Evolutionary conservation across 2,329 filamentous ascomycete species (phyloP), one percentile per base, ranked within the genome.

Genomic region (Ascochyta clinopodiicola): DNA sequence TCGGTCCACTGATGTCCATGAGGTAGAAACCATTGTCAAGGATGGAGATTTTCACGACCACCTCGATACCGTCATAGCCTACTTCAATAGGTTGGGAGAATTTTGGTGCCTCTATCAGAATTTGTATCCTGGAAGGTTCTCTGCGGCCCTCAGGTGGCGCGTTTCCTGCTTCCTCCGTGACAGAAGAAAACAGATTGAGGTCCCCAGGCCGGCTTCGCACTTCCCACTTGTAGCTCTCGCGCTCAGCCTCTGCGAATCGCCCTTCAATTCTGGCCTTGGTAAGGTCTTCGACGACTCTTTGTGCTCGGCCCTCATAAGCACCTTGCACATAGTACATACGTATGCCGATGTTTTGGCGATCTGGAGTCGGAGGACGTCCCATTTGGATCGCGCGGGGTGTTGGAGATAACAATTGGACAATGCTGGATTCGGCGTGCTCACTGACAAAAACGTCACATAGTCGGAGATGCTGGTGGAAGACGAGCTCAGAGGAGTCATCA

Each of bases 191-290:
- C 25, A 85, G 73, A 42, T 78, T 81, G 24, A 86, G 72, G 48
- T 79, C 88, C 34, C 81, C 81, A n/a, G 76, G 68, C 6, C 83
- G 81, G 19, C 87, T 89, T 34, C 92, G 86, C 29, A 96, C 83
- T 29, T 90, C 90, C 92, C 92, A 97, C 64, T 84, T 86, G 15
- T 87, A 83, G 55, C 88, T 85, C 73, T 96, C 92, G 55, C 93
- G 86, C 77, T 96, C 91, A n/a, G 80, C 74, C 71, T 96, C 92
- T 0, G 90, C 80, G 68, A 96, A 96, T 10, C 93, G 86, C 6
- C 88, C 89, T 75, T 97, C 94, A 13, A 97, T 86, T 61, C 88
- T 87, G 8, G 93, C 92, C 77, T 94, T 96, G 43, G 88, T 86
- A 12, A 97, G 82, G 61, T 98, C 95, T 75, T 98, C 94, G 25